phyloP scores from a whole-genome alignment of 2,329 filamentous ascomycete genomes.

The Dactylellina parvicollis region DNA sequence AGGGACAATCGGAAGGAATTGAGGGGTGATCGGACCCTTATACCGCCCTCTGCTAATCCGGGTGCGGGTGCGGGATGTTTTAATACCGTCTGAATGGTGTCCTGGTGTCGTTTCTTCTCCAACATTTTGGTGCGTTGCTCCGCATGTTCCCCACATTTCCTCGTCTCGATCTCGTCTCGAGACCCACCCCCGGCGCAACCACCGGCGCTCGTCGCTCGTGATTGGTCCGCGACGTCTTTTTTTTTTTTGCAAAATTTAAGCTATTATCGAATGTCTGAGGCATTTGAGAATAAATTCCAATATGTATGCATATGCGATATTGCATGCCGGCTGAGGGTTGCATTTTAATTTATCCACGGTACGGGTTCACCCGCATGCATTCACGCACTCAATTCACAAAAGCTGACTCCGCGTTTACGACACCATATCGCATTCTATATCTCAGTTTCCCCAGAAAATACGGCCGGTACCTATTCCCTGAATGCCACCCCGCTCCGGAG shows the following conservation, averaged over 20 bases:
- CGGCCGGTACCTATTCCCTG: too few species aligned
- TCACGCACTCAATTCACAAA: too few species aligned
- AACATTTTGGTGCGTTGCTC: slow-evolving; percentile 8
- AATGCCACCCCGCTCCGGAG: too few species aligned
- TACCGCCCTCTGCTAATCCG: neutral
- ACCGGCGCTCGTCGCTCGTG: neutral
- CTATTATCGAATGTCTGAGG: neutral
- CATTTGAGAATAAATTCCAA: neutral
- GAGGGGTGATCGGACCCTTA: neutral
- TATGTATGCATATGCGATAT: too few species aligned
- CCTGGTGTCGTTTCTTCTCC: neutral
- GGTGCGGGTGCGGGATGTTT: neutral
- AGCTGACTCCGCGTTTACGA: too few species aligned
- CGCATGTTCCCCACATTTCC: slow-evolving; percentile 24
- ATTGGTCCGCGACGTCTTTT: slow-evolving; percentile 7
- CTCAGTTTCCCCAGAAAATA: too few species aligned
- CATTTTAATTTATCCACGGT: too few species aligned
- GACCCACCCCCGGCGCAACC: neutral
- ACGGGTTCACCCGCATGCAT: too few species aligned
- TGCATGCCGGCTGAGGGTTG: too few species aligned
- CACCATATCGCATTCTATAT: too few species aligned
- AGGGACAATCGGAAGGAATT: neutral
- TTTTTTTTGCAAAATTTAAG: neutral
- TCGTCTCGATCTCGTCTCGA: slow-evolving; percentile 53
- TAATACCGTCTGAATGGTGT: slow-evolving; percentile 28